Conservation (phyloP, 495 filamentous ascomycete genomes). For the Aspergillus mulundensis region DNA sequence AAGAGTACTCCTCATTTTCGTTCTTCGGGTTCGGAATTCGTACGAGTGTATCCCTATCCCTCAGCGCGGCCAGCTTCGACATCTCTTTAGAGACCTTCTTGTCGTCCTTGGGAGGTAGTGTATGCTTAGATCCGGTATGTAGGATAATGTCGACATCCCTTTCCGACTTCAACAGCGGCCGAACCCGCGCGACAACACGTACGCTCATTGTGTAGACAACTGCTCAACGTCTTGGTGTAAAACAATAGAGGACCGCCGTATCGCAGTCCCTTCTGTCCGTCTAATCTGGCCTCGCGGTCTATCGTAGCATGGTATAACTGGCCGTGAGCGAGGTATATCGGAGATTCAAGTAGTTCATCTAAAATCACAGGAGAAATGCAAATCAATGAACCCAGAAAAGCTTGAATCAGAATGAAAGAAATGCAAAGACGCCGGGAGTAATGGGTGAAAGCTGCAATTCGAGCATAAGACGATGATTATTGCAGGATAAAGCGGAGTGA, state of each 20-base stretch:
- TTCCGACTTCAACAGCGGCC: constrained; percentile 81
- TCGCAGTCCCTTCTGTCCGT: background rate
- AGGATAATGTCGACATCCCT: constrained; percentile 82
- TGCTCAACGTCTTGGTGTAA: background rate
- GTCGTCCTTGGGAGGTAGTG: constrained; percentile 20
- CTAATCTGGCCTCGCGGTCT: background rate
- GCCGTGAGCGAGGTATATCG: background rate
- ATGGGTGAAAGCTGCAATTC: background rate
- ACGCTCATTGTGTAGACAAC: constrained; percentile 47
- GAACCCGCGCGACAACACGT: constrained; percentile 82
- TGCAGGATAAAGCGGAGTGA: background rate
- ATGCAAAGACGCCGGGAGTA: background rate
- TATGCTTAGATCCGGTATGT: constrained; percentile 40
- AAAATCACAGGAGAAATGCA: background rate
- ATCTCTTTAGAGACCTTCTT: constrained; percentile 33
- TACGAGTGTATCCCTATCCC: constrained; percentile 63
- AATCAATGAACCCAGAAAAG: no score
- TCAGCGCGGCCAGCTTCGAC: constrained; percentile 40
- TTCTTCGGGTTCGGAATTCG: constrained; percentile 96
- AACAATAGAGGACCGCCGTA: background rate
- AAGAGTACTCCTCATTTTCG: constrained; percentile 82
- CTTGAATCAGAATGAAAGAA: background rate
- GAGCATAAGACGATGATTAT: no score
- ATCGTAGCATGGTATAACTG: background rate
- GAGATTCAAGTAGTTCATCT: background rate